Percentiles rank a stretch among this genome's conserved stretches.
phyloP scores from a whole-genome alignment of 2,329 filamentous ascomycete genomes.

The Fusarium aywerte region DNA sequence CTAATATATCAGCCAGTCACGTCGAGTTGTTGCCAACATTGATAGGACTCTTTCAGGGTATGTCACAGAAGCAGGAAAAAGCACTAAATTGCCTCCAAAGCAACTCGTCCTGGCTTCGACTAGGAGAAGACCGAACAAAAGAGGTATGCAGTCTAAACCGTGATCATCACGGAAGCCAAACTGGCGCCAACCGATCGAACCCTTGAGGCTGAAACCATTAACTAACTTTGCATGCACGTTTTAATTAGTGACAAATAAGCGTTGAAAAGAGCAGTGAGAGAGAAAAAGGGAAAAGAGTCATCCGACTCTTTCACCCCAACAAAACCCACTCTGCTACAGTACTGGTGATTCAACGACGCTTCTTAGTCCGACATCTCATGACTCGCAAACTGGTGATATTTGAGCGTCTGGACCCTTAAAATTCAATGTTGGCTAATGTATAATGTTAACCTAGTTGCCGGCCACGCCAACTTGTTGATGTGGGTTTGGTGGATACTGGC shows the following conservation, averaged over 20 bases:
- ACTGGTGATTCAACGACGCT: slow-evolving; percentile 5
- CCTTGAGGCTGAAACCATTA: slow-evolving; percentile 7
- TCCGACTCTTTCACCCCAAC: neutral
- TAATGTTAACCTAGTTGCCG: neutral
- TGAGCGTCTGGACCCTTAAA: neutral
- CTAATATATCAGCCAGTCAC: neutral
- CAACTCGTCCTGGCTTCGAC: neutral
- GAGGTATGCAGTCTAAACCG: neutral
- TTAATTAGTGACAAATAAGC: slow-evolving; percentile 1
- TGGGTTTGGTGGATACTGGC: neutral
- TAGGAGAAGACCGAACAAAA: neutral
- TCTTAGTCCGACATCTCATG: slow-evolving; percentile 2
- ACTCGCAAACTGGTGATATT: slow-evolving; percentile 4
- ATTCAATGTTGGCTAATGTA: neutral
- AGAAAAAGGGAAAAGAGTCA: neutral
- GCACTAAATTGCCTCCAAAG: neutral
- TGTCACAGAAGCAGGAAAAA: neutral
- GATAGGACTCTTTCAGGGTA: neutral
- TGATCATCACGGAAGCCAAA: neutral
- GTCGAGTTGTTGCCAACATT: neutral
- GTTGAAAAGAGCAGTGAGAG: neutral
- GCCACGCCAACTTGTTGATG: neutral
- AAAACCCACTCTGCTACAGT: neutral
- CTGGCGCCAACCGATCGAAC: neutral
- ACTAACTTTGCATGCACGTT: neutral